Evolutionary conservation across 768 basidiomycete genomes (phyloP).

Genomic region (Termitomyces sp.): DNA sequence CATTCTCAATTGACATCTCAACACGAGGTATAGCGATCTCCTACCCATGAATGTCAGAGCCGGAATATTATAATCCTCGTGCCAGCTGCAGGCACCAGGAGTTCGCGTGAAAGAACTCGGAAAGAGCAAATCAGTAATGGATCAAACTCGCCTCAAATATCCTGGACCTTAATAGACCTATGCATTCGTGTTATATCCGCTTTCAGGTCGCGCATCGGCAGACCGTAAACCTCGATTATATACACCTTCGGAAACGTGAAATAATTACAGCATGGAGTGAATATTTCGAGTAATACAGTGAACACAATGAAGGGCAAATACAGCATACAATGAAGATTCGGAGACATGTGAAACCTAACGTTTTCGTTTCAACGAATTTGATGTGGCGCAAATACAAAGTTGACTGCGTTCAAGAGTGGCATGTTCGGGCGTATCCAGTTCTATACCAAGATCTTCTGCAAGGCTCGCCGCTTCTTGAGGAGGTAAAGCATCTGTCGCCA

Average conservation of each 20-base stretch:
- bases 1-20: no score
- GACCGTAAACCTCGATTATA: not conserved
- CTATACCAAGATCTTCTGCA: conserved; percentile 79
- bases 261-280: not conserved
- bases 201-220: not conserved
- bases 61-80: no score
- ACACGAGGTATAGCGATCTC: no score
- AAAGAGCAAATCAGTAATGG: no score
- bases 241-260: not conserved
- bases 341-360: conserved; percentile 20
- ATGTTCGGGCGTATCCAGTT: conserved; percentile 74
- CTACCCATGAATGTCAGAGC: no score
- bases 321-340: not conserved
- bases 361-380: conserved; percentile 49
- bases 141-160: no score
- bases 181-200: not conserved
- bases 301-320: not conserved
- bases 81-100: no score
- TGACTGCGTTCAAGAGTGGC: conserved; percentile 56
- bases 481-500: conserved; percentile 63
- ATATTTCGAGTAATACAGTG: not conserved
- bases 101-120: no score
- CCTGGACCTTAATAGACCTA: not conserved
- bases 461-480: conserved; percentile 63
- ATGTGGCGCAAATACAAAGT: conserved; percentile 41